phyloP scores from a whole-genome alignment of 2,329 filamentous ascomycete species.

The Talaromyces sp. region DNA sequence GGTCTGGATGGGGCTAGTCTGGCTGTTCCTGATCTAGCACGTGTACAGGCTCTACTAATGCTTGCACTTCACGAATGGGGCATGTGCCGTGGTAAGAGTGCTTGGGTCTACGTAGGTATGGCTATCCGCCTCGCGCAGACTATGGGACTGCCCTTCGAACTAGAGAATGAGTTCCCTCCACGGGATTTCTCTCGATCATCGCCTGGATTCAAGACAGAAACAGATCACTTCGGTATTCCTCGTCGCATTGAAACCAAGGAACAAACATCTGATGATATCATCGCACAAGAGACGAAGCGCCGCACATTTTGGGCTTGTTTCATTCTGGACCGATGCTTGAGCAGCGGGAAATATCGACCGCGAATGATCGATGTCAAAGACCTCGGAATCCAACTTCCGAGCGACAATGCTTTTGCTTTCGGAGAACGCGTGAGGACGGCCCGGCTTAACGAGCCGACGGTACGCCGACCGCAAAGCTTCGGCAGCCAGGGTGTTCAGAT shows the following conservation, averaged over 20 bases:
- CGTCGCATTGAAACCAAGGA: slow-evolving; percentile 40
- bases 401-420: slow-evolving; percentile 59
- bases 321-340: slow-evolving; percentile 59
- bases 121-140: slow-evolving; percentile 50
- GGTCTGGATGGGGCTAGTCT: slow-evolving; percentile 46
- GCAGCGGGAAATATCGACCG: slow-evolving; percentile 57
- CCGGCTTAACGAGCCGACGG: slow-evolving; percentile 49
- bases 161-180: slow-evolving; percentile 52
- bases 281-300: slow-evolving; percentile 57
- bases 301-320: slow-evolving; percentile 63
- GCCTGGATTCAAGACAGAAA: slow-evolving; percentile 39
- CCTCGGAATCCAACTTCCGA: slow-evolving; percentile 58
- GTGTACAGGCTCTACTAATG: slow-evolving; percentile 59
- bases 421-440: slow-evolving; percentile 58
- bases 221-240: slow-evolving; percentile 41
- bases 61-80: slow-evolving; percentile 61
- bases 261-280: slow-evolving; percentile 50
- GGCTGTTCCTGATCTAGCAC: slow-evolving; percentile 51
- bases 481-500: slow-evolving; percentile 46
- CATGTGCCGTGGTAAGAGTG: slow-evolving; percentile 55
- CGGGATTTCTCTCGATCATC: slow-evolving; percentile 45
- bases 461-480: slow-evolving; percentile 43
- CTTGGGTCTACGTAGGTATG: slow-evolving; percentile 55
- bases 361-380: slow-evolving; percentile 56
- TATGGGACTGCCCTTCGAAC: slow-evolving; percentile 49